Conservation (phyloP, 768 basidiomycete species). For the Phlegmacium glaucopus region DNA sequence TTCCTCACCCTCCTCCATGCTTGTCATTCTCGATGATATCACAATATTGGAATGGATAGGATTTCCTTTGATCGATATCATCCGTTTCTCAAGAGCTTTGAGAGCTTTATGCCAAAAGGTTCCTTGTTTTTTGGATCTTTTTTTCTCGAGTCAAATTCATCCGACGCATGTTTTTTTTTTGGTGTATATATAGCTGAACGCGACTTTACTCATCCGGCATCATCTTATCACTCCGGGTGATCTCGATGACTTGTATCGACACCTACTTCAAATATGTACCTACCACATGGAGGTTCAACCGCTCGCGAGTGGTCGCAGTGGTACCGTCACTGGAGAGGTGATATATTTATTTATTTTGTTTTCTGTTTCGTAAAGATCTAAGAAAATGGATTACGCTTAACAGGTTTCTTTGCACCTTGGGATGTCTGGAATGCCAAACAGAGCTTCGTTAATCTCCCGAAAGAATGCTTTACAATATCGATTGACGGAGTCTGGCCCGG, state of each 20-base stretch:
- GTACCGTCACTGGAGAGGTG: conserved; percentile 79
- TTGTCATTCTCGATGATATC: conserved; percentile 73
- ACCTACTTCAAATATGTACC: conserved; percentile 57
- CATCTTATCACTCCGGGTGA: conserved; percentile 54
- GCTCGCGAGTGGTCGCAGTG: conserved; percentile 71
- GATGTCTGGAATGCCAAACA: conserved; percentile 30
- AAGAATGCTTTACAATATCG: conserved; percentile 65
- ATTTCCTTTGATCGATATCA: conserved; percentile 44
- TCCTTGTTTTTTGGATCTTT: conserved; percentile 3
- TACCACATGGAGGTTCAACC: conserved; percentile 73
- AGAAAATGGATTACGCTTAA: not conserved
- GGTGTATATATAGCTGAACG: conserved; percentile 27
- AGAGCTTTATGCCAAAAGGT: conserved; percentile 56
- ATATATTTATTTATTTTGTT: too few species aligned
- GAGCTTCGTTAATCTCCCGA: conserved; percentile 44
- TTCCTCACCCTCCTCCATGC: conserved; percentile 15
- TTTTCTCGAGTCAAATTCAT: not conserved
- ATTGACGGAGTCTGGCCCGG: conserved; percentile 58
- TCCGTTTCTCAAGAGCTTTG: conserved; percentile 59
- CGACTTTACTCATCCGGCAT: conserved; percentile 61
- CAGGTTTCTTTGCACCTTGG: conserved; percentile 66
- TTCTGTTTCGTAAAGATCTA: not conserved
- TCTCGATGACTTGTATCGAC: conserved; percentile 57
- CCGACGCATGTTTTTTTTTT: too few species aligned
- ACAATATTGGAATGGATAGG: conserved; percentile 73